These are phyloP conservation scores for Pelargonium citronellum DNA, from an alignment of 441 rosid species.

Conservation along the genomic window DNA sequence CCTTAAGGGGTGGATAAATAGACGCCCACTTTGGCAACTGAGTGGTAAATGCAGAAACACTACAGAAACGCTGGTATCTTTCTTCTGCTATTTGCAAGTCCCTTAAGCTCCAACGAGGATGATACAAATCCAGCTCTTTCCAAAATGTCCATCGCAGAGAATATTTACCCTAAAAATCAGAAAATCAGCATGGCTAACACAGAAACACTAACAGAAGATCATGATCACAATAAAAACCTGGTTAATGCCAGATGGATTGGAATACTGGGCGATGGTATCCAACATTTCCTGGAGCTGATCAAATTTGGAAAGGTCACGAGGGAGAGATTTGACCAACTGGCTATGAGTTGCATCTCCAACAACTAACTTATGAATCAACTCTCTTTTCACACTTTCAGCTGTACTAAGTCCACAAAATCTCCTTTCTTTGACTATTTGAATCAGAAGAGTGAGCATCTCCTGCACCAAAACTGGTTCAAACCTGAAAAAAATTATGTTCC, in stretches of 20 bases:
- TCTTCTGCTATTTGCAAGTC: conserved; percentile 96
- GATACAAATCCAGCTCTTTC: conserved; percentile 94
- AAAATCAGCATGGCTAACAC: conserved; percentile 21
- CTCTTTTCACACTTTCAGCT: conserved; percentile 82
- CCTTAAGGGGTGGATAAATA: conserved; percentile 70
- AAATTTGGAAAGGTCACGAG: conserved; percentile 77
- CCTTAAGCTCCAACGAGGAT: conserved; percentile 87
- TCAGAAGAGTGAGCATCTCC: conserved; percentile 83
- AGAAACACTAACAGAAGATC: conserved; percentile 18
- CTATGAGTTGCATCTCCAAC: conserved; percentile 91
- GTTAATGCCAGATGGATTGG: conserved; percentile 82
- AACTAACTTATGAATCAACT: conserved; percentile 74
- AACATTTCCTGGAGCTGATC: conserved; percentile 73
- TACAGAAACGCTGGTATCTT: conserved; percentile 70
- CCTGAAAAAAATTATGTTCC: conserved; percentile 39
- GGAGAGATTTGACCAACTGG: conserved; percentile 80
- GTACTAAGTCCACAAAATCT: conserved; percentile 72
- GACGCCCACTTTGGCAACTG: conserved; percentile 87
- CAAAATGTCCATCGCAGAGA: conserved; percentile 68
- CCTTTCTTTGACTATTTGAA: conserved; percentile 92
- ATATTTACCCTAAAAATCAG: conserved; percentile 67
- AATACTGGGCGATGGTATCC: conserved; percentile 62
- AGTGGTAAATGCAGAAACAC: conserved; percentile 64
- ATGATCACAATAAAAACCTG: conserved; percentile 57
- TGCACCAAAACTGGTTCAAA: conserved; percentile 74